Base-by-base conservation (phyloP, 805 yeast genomes). In the Candida succiphila region DNA sequence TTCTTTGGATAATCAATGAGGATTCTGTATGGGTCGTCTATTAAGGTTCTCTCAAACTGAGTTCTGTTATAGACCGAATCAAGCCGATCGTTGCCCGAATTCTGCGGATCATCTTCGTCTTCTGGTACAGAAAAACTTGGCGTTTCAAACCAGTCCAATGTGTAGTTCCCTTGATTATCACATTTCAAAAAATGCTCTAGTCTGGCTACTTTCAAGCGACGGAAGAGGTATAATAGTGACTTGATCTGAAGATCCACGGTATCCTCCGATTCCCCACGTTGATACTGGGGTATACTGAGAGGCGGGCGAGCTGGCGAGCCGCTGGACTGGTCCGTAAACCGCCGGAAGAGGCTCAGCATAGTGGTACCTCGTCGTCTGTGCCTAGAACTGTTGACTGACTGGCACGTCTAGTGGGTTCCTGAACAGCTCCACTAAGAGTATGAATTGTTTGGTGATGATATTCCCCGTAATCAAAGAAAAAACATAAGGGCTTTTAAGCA, bases 1-100 rank as follows among this genome's bases (percentile, higher is more conserved):
- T 80, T 80, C 46, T 77, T 78, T 30, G 62, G 49, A 67, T 75
- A 80, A 48, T 80, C 88, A 15, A 76, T 65, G 36, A 78, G 58
- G 10, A 80, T 74, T 18, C 87, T 60, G 48, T 78, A 76, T 36
- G 77, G 78, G 50, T 79, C 84, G 12, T 55, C 40, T n/a, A 61
- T 35, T 28, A 79, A 39, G 7, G 54, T 41, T 8, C 46, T 39
- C 31, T 63, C 61, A 43, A 80, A 74, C 24, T 50, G 61, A 0
- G 40, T 33, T 28, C 62, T 52, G 48, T 76, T 75, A 48, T 78
- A 80, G 42, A 72, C 59, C 12, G 52, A 40, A 46, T 80, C 87
- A 35, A 79, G 56, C 42, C 72, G 74, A 13, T 48, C 50, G 32
- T 54, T 52, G 31, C 41, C 40, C 7, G 39, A 23, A 22, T 32